Evolutionary conservation across 768 basidiomycete species (phyloP), one percentile per base, ranked within the genome.

Genomic region (Cubamyces sp.): DNA sequence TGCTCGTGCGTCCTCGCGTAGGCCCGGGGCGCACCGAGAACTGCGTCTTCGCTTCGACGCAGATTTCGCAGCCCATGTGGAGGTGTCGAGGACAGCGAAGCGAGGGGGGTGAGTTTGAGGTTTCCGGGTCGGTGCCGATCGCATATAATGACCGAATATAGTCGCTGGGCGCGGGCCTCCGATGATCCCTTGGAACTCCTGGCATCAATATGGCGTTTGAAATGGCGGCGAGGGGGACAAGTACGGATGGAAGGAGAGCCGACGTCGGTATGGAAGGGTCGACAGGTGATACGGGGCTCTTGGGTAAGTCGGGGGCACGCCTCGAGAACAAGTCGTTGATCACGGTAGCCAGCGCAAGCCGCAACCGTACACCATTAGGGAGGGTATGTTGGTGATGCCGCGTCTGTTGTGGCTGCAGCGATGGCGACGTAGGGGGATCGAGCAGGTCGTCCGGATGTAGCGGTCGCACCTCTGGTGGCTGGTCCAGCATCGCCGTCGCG

Each of bases 271-370:
- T 30, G 70, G 68, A 23, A 71, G 70, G 15, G 69, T 68, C 64
- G 74, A 67, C 55, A 57, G 50, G 57, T 19, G 56, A 46, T 8
- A 61, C 49, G 15, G 59, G 56, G 34, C 61, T 61, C 26, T 54
- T 47, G 39, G 74, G 75, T 4, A 74, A 70, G 14, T 75, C 60
- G 1, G 87, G 86, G 0, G 84, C 79, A 68, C 88, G 86, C 23
- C 91, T 83, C 25, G 89, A 87, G 69, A 93, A 93, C 7, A 94
- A 75, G 66, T 93, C 91, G 65, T 93, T 93, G 73, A 93, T 81
- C 57, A 94, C 84, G 0, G 89, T 88, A 2, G 85, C 85, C 39
- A 94, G 77, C 1, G 88, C 87, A 5, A 94, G 80, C 28, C 92
- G 81, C 51, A 94, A 79, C 6, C 92, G 83, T 39, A 94, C 90